phyloP scores from a whole-genome alignment of 176 grass and related monocot species.

The Olyra latifolia region DNA sequence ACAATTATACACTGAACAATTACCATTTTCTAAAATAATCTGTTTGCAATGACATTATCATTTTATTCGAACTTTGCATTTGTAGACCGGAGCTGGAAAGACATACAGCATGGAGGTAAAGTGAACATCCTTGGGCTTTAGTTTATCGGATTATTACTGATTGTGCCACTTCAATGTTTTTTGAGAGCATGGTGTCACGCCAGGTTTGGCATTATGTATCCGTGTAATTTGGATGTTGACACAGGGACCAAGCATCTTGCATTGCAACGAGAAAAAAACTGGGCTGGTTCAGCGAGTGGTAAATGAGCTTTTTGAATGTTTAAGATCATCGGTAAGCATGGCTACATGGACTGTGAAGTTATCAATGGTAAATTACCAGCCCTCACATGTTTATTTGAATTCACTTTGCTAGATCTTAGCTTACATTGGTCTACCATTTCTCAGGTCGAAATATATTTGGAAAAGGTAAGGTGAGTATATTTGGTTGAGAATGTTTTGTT shows the following conservation, averaged over 20 bases:
- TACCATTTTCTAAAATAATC: conserved; percentile 5
- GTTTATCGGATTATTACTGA: conserved; percentile 24
- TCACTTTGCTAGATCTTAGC: neutral
- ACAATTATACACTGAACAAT: conserved; percentile 16
- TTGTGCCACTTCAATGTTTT: neutral
- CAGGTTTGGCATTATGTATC: conserved; percentile 7
- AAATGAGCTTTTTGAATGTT: conserved; percentile 64
- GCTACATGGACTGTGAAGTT: conserved; percentile 57
- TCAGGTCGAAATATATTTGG: conserved; percentile 93
- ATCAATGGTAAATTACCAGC: conserved; percentile 63
- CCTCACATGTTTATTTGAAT: neutral
- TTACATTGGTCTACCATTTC: conserved; percentile 32
- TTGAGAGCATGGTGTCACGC: neutral
- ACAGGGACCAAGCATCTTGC: conserved; percentile 81
- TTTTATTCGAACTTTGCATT: conserved; percentile 25
- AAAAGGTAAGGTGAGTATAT: conserved; percentile 73
- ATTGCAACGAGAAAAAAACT: conserved; percentile 65
- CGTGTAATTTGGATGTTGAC: conserved; percentile 24
- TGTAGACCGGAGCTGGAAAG: conserved; percentile 85
- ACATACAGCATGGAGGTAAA: conserved; percentile 92
- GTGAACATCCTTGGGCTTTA: neutral
- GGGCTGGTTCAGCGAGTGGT: conserved; percentile 66
- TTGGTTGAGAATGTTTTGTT: conserved; percentile 4
- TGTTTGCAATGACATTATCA: conserved; percentile 6
- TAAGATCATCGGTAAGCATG: conserved; percentile 47